Conservation (phyloP, 345 rosid genomes). For the Euphorbia tirucalli region DNA sequence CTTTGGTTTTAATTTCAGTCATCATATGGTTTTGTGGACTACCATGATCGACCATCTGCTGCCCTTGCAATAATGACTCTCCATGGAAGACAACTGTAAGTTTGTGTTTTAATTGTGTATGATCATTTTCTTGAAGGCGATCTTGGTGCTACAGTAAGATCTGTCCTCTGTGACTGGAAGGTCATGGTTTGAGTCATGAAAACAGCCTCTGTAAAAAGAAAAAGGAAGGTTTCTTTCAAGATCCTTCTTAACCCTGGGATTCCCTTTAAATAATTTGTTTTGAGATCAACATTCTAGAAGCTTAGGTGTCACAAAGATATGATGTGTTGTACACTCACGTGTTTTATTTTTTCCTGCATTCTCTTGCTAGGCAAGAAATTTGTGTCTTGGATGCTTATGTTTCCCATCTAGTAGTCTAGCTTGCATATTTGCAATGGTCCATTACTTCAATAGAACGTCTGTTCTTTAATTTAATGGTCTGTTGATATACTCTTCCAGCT, state of each 20-base stretch:
- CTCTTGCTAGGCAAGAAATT: background rate
- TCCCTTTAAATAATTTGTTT: background rate
- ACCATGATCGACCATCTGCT: constrained; percentile 33
- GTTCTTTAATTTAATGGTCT: background rate
- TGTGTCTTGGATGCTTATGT: background rate
- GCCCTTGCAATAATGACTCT: constrained; percentile 31
- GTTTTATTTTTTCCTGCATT: background rate
- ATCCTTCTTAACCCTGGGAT: background rate
- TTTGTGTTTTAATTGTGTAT: background rate
- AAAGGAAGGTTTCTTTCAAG: background rate
- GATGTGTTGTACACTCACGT: background rate
- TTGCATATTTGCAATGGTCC: background rate
- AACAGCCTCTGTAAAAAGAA: background rate
- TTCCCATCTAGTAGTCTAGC: background rate
- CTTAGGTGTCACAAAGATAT: background rate
- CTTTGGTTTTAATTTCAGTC: constrained; percentile 16
- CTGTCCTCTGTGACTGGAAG: background rate
- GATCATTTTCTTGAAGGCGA: background rate
- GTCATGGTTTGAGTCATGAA: background rate
- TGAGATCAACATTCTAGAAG: background rate
- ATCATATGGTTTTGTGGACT: constrained; percentile 31
- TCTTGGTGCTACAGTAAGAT: background rate
- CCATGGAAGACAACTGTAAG: constrained; percentile 33
- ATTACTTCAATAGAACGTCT: background rate
- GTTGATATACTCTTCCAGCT: constrained; percentile 11